Percentiles rank a stretch among this genome's conserved stretches.
phyloP scores from a whole-genome alignment of 2,329 filamentous ascomycete genomes.

The Stachybotrys elegans region DNA sequence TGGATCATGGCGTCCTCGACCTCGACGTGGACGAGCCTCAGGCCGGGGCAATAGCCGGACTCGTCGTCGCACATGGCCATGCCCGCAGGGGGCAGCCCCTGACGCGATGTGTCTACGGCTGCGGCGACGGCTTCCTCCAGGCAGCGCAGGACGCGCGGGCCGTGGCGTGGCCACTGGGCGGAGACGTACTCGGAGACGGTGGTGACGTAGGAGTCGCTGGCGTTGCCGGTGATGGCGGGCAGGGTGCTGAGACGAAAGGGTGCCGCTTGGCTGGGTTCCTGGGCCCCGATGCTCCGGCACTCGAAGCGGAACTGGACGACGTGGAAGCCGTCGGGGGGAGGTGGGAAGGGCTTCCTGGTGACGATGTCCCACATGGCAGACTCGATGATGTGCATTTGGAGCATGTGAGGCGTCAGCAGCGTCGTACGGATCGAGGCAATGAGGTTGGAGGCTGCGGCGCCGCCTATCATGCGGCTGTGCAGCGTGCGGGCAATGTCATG shows the following conservation, averaged over 20 bases:
- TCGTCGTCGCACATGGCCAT: slow-evolving; percentile 32
- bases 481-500: slow-evolving; percentile 28
- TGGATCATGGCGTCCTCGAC: slow-evolving; percentile 25
- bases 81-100: slow-evolving; percentile 20
- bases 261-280: slow-evolving; percentile 22
- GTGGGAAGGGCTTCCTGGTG: slow-evolving; percentile 21
- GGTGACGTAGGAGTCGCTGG: slow-evolving; percentile 24
- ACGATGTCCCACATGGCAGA: slow-evolving; percentile 31
- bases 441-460: slow-evolving; percentile 21
- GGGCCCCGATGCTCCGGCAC: slow-evolving; percentile 18
- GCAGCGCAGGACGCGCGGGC: slow-evolving; percentile 21
- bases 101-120: slow-evolving; percentile 17
- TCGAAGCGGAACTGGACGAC: slow-evolving; percentile 30
- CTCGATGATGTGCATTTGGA: slow-evolving; percentile 32
- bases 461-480: slow-evolving; percentile 21
- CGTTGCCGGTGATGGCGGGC: slow-evolving; percentile 28
- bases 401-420: slow-evolving; percentile 27
- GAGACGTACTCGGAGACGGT: slow-evolving; percentile 27
- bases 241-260: slow-evolving; percentile 22
- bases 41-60: slow-evolving; percentile 21
- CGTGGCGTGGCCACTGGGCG: slow-evolving; percentile 27
- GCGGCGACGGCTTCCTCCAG: slow-evolving; percentile 25
- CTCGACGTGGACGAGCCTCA: slow-evolving; percentile 28
- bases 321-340: slow-evolving; percentile 28
- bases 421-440: slow-evolving; percentile 22